Conservation (phyloP, 345 rosid genomes). For the Bruguiera sexangula region DNA sequence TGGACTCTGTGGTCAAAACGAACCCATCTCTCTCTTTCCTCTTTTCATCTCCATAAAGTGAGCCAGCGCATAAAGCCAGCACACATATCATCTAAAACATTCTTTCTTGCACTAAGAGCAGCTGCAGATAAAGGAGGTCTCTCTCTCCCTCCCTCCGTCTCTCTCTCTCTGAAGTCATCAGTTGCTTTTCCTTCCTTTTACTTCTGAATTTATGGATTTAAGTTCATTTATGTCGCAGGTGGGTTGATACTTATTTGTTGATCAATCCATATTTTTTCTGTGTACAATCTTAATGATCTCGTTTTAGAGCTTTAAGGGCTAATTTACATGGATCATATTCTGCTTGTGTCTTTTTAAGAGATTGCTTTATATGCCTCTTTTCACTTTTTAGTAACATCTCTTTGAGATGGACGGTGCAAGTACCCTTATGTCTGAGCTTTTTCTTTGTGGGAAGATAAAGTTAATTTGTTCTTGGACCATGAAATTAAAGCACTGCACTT, state of each 20-base stretch:
- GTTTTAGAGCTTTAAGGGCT: conserved; percentile 9
- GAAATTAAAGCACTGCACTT: conserved; percentile 17
- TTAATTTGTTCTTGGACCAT: conserved; percentile 20
- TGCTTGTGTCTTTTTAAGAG: conserved; percentile 7
- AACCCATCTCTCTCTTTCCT: conserved; percentile 9
- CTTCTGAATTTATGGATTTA: conserved; percentile 46
- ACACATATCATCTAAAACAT: conserved; percentile 45
- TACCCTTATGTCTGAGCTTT: conserved; percentile 13
- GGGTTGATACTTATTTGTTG: conserved; percentile 15
- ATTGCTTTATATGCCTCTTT: conserved; percentile 4
- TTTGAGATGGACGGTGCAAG: conserved; percentile 17
- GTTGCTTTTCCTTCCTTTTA: conserved; percentile 32
- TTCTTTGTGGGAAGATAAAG: conserved; percentile 21
- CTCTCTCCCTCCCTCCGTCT: conserved; percentile 14
- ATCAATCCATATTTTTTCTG: neutral
- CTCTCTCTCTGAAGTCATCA: conserved; percentile 50
- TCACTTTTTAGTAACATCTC: neutral
- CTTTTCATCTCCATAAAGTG: conserved; percentile 26
- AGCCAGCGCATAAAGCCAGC: conserved; percentile 46
- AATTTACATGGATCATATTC: conserved; percentile 10
- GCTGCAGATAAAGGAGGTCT: conserved; percentile 48
- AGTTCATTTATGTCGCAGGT: conserved; percentile 45
- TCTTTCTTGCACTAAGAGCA: conserved; percentile 46
- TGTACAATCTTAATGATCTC: neutral
- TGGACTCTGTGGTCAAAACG: conserved; percentile 37